Percentiles rank a stretch among this genome's conserved stretches.
phyloP scores from a whole-genome alignment of 164 flowering plant species.

The Tinospora cordifolia region DNA sequence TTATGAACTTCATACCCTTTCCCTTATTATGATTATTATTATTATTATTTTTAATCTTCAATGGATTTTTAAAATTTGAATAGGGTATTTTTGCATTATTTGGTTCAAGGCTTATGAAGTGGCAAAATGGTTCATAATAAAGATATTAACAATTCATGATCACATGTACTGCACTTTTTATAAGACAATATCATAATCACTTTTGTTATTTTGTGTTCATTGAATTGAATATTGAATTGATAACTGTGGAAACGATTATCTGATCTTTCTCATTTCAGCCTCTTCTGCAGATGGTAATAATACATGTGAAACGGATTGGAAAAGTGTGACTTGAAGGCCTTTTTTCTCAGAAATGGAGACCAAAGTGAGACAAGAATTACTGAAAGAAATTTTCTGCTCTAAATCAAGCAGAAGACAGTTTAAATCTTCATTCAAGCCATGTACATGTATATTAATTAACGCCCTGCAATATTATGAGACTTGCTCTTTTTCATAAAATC shows the following conservation, averaged over 20 bases:
- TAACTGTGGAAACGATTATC: background rate
- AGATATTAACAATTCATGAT: background rate
- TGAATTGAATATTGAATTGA: background rate
- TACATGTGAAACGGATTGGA: background rate
- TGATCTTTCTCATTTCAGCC: background rate
- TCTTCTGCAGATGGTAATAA: background rate
- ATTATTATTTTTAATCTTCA: too few species aligned
- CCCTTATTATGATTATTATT: too few species aligned
- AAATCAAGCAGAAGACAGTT: constrained; percentile 9
- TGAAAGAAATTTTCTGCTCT: background rate
- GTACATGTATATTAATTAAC: constrained; percentile 10
- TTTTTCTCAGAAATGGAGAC: constrained; percentile 1
- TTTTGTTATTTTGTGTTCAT: background rate
- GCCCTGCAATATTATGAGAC: constrained; percentile 13
- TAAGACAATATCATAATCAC: background rate
- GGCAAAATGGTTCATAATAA: background rate
- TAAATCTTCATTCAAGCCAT: constrained; percentile 1
- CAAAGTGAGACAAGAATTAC: constrained; percentile 5
- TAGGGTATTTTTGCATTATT: too few species aligned
- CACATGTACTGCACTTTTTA: background rate
- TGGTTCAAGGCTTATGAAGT: too few species aligned
- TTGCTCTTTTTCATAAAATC: background rate
- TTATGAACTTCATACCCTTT: too few species aligned
- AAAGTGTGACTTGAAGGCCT: constrained; percentile 1
- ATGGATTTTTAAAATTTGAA: too few species aligned